Evolutionary conservation across 2,329 filamentous ascomycete species (phyloP), one percentile per base, ranked within the genome.

Genomic region (Apiospora marii): DNA sequence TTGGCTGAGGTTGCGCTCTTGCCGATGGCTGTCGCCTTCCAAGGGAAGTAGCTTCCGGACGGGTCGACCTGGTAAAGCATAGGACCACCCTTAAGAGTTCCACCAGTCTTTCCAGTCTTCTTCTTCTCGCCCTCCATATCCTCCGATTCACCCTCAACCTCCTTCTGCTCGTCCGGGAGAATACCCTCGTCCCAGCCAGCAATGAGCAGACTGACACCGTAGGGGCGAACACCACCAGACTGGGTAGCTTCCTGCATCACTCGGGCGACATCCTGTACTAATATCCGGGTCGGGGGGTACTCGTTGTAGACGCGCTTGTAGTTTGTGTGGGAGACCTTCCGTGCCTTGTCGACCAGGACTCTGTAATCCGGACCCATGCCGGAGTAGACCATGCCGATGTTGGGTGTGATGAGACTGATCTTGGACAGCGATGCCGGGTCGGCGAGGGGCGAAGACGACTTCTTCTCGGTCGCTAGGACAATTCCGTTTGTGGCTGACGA

Each of bases 241-340:
- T 99, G 96, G 74, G 96, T 99, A 74, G 96, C 96, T 86, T 99
- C 96, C 86, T 99, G 96, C 92, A 99, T 98, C 77, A 98, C 96
- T 76, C 95, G 91, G 73, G 96, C 96, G 72, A 99, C 95, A 81
- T 99, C 96, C 85, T 99, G 96, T 72, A 99, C 96, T 86, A 99
- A 90, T 92, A 99, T 99, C 83, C 96, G 92, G 72, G 96, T 99
- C 7, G 96, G 96, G n/a, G 96, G 96, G 87, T 99, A 99, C 87
- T 99, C 96, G 86, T 99, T 99, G 89, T 99, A 99, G 87, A 99
- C 95, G 84, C 96, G 94, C 91, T 99, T 99, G 92, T 99, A 99
- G 84, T 92, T 93, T 68, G 96, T 97, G 87, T 99, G 96, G 72
- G 95, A 98, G 77, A 98, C 96, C 86, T 98, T 99, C 82, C 96